Evolutionary conservation across 2,329 filamentous ascomycete genomes (phyloP), one percentile per base, ranked within the genome.

Genomic region (Zymoseptoria tritici): DNA sequence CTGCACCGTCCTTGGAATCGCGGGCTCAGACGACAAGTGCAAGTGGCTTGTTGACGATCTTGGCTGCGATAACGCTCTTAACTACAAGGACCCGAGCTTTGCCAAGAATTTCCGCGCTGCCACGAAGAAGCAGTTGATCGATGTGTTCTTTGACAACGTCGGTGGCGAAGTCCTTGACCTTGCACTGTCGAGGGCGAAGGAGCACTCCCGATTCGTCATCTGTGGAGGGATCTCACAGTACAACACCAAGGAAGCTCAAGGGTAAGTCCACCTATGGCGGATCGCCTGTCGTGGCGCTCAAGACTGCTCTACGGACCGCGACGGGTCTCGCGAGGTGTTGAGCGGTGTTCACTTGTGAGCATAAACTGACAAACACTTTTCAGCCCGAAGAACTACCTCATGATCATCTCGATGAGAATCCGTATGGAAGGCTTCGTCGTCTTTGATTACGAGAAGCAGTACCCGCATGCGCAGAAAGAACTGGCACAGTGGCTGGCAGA

Each of bases 71-170:
- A 80, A 77, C 9, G 86, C 84, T 0, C 68, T 90, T 60, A 87
- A 90, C 74, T 90, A 90, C 77, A 89, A 89, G 78, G 80, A 80
- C 52, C 64, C 76, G 13, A 81, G 84, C 59, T 89, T 88, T 70
- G 79, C 76, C 66, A 72, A 79, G 61, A 79, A 85, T 72, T 82
- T 90, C 67, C 78, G 80, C 64, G 80, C 79, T 50, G 84, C 82
- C 4, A 88, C 85, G 6, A 80, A 78, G 49, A 74, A 63, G 49
- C 49, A 74, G 62, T 52, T 65, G 20, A 67, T 67, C 20, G 66
- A 88, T 87, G 83, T 89, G n/a, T 89, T 83, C 73, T 89, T 84
- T 71, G 87, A 89, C 73, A 89, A 89, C 75, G 85, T 88, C 21
- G 87, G 87, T 9, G 87, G 87, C 6, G 84, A 88, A 60, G 84